These are phyloP conservation scores for Coniochaeta sp. DNA, from an alignment of 2,329 filamentous ascomycete genomes.

Conservation along the genomic window DNA sequence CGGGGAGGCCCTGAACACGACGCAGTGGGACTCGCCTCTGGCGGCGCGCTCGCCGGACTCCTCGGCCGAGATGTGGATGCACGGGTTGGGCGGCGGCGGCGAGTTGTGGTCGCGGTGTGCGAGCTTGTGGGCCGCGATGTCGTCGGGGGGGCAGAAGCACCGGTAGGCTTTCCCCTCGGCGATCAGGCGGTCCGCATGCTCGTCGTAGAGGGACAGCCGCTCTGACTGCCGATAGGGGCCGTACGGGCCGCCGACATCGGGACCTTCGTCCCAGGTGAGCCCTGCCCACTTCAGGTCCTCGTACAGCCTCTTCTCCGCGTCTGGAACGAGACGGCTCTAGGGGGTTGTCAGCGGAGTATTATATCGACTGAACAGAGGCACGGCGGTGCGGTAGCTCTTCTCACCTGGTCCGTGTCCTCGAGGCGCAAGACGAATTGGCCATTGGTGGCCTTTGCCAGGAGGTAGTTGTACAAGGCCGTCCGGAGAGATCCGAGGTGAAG, in stretches of 20 bases:
- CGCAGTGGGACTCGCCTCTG: constrained; percentile 63
- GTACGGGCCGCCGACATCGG: constrained; percentile 70
- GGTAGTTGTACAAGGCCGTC: constrained; percentile 91
- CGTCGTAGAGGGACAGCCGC: constrained; percentile 63
- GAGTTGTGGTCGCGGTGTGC: constrained; percentile 20
- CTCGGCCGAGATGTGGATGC: constrained; percentile 55
- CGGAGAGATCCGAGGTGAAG: constrained; percentile 86
- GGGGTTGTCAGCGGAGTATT: not conserved
- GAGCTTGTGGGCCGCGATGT: constrained; percentile 60
- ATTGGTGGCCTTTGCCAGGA: constrained; percentile 79
- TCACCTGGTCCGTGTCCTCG: constrained; percentile 89
- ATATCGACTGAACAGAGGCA: not conserved
- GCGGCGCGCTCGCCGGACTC: constrained; percentile 66
- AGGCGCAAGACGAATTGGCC: constrained; percentile 88
- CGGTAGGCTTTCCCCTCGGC: constrained; percentile 72
- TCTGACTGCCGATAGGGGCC: constrained; percentile 90
- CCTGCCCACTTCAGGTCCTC: constrained; percentile 84
- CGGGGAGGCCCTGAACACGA: constrained; percentile 65
- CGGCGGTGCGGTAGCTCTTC: constrained; percentile 10
- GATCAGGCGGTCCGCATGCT: constrained; percentile 64
- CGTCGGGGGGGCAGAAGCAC: constrained; percentile 79
- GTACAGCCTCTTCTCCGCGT: constrained; percentile 71
- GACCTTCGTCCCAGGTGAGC: constrained; percentile 89
- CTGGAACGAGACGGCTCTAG: constrained; percentile 72
- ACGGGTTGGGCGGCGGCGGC: constrained; percentile 52